These are phyloP conservation scores for Fagopyrum esculentum DNA, from an alignment of 148 eudicot genomes.

Conservation along the genomic window DNA sequence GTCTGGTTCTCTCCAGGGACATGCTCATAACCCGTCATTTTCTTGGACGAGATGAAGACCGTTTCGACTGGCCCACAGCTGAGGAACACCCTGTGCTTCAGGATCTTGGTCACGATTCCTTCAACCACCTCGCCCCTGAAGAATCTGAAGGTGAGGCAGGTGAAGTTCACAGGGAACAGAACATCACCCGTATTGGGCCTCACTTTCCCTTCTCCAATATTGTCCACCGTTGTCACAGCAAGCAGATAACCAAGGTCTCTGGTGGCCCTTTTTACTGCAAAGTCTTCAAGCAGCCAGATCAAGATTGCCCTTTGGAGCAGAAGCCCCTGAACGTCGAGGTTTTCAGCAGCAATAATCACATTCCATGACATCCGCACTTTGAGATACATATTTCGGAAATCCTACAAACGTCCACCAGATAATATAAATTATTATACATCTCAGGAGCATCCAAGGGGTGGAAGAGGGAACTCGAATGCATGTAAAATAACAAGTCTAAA, in stretches of 20 bases:
- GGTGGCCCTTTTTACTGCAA: constrained; percentile 51
- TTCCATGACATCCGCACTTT: constrained; percentile 5
- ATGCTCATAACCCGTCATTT: constrained; percentile 53
- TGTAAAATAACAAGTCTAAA: too few species aligned
- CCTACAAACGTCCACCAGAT: background rate
- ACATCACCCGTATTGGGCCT: constrained; percentile 60
- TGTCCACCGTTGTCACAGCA: constrained; percentile 47
- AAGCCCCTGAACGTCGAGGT: constrained; percentile 46
- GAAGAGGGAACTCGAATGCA: too few species aligned
- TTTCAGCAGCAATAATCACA: constrained; percentile 18
- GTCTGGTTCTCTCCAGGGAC: constrained; percentile 55
- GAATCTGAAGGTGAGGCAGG: constrained; percentile 47
- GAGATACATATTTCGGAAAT: background rate
- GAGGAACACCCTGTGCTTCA: constrained; percentile 59
- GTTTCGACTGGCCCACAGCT: constrained; percentile 61
- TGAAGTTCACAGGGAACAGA: constrained; percentile 59
- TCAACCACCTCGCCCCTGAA: constrained; percentile 58
- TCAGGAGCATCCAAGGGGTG: too few species aligned
- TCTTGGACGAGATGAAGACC: constrained; percentile 51
- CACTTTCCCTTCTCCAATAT: constrained; percentile 61
- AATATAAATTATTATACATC: too few species aligned
- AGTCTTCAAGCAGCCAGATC: constrained; percentile 50
- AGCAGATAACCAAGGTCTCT: constrained; percentile 57
- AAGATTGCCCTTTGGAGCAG: constrained; percentile 51
- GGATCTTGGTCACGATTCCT: constrained; percentile 54